Base-by-base conservation (phyloP, 306 rosid genomes). In the Phaseolus lunatus region DNA sequence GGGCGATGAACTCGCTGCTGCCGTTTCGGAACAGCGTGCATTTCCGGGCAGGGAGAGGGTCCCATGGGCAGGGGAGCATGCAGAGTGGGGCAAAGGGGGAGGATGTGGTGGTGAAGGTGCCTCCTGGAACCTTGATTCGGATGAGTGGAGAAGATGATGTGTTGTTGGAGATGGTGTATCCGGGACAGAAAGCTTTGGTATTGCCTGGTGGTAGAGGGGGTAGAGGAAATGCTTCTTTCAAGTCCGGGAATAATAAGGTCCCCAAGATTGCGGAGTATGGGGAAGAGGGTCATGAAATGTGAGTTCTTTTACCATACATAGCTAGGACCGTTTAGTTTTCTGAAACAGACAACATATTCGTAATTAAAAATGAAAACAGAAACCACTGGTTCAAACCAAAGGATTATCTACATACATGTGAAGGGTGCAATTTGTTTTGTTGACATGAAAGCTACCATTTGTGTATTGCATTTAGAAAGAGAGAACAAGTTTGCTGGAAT, bases 201-300 rank as follows among this genome's bases (percentile, higher is more conserved):
- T 83, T 94, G 85, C 96, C 95, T 0, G 97, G 98, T 19, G 98
- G 98, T 9, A 86, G 97, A 85, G 98, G 97, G 12, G 98, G 98
- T 31, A 86, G 97, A 86, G 98, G 98, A 80, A 94, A 94, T 47
- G 96, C 94, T 56, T 87, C 96, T 1, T 95, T 95, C 78, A 92
- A 92, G 86, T 83, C 93, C 0, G 96, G 95, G 73, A 78, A 73
- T 9, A 95, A 92, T 82, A 95, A 92, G 91, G 97, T 83, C 44
- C 98, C 96, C 1, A 89, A 87, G 87, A 92, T 95, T 54, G 97
- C 97, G 47, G 97, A 95, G 81, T 88, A 90, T 81, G 96, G 97
- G 8, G 98, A 93, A 78, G 85, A 77, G 74, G 98, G 98, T 70
- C 89, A 86, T 6, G 96, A 95, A 87, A 84, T 92, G 97, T 92